Conservation (phyloP, 1,284 basidiomycete species). For the Ustilago vetiveriae region DNA sequence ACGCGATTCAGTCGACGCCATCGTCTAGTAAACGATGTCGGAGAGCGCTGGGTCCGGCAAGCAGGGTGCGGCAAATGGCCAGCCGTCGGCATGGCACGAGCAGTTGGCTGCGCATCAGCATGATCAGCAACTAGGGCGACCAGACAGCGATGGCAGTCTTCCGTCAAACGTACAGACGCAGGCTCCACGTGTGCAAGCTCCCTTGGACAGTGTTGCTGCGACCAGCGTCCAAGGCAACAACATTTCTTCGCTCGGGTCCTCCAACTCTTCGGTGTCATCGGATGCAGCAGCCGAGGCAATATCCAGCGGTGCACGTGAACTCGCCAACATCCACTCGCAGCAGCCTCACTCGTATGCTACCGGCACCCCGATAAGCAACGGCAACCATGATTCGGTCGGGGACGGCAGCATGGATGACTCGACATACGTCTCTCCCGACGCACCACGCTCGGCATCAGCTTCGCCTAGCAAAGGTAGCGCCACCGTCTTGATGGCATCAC, state of each 20-base stretch:
- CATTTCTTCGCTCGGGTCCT: neutral
- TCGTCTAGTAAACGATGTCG: constrained; percentile 3
- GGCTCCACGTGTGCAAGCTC: neutral
- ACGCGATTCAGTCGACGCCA: neutral
- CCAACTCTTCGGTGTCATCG: constrained; percentile 3
- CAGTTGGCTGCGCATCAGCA: constrained; percentile 3
- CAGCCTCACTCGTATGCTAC: constrained; percentile 5
- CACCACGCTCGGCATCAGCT: constrained; percentile 8
- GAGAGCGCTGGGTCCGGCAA: constrained; percentile 1
- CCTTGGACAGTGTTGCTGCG: neutral
- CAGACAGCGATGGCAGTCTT: neutral
- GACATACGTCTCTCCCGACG: constrained; percentile 13
- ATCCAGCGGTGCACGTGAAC: constrained; percentile 2
- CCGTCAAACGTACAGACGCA: neutral
- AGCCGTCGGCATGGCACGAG: constrained; percentile 6
- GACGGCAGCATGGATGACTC: constrained; percentile 17
- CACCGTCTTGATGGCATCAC: constrained; percentile 39
- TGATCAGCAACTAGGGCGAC: neutral
- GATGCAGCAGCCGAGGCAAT: neutral
- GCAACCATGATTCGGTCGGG: constrained; percentile 9
- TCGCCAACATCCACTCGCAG: constrained; percentile 6
- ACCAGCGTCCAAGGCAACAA: neutral
- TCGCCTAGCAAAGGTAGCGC: constrained; percentile 26
- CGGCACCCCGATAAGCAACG: constrained; percentile 11
- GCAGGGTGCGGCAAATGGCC: neutral